phyloP scores from a whole-genome alignment of 2,329 filamentous ascomycete genomes.

The Hymenoscyphus salicellus region DNA sequence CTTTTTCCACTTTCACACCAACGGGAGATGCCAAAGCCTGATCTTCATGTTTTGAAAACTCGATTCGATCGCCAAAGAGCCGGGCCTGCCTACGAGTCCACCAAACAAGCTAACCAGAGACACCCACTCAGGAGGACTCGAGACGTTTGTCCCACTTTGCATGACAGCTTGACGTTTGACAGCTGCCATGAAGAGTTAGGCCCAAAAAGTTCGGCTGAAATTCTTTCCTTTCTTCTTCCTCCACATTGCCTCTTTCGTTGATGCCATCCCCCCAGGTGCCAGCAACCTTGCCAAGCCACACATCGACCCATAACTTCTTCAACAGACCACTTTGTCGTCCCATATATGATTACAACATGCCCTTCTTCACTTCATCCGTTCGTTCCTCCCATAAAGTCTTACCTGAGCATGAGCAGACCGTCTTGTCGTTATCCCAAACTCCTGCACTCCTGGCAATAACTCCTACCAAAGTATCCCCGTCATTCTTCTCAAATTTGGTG shows the following conservation, averaged over 20 bases:
- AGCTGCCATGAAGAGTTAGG: constrained; percentile 18
- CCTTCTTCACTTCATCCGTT: constrained; percentile 80
- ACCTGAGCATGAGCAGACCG: constrained; percentile 93
- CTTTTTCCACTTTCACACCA: background rate
- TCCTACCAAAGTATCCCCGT: constrained; percentile 82
- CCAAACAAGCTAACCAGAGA: constrained; percentile 25
- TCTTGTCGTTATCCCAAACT: constrained; percentile 99
- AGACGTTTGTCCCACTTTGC: constrained; percentile 25
- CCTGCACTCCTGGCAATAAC: constrained; percentile 94
- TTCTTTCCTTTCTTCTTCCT: constrained; percentile 15
- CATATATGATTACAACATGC: constrained; percentile 68
- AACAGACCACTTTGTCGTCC: constrained; percentile 15
- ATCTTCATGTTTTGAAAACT: constrained; percentile 17
- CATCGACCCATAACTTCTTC: constrained; percentile 15
- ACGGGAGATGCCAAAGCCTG: background rate
- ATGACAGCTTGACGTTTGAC: constrained; percentile 29
- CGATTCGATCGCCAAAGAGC: constrained; percentile 19
- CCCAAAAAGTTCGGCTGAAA: constrained; percentile 12
- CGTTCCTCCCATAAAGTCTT: constrained; percentile 99
- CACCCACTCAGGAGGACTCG: constrained; percentile 15
- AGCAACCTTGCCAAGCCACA: constrained; percentile 10
- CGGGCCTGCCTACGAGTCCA: constrained; percentile 11
- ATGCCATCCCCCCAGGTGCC: background rate
- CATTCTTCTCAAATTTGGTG: constrained; percentile 62
- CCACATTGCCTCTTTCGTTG: constrained; percentile 17